Conservation (phyloP, 2,329 filamentous ascomycete species). For the Gyromitra esculenta region DNA sequence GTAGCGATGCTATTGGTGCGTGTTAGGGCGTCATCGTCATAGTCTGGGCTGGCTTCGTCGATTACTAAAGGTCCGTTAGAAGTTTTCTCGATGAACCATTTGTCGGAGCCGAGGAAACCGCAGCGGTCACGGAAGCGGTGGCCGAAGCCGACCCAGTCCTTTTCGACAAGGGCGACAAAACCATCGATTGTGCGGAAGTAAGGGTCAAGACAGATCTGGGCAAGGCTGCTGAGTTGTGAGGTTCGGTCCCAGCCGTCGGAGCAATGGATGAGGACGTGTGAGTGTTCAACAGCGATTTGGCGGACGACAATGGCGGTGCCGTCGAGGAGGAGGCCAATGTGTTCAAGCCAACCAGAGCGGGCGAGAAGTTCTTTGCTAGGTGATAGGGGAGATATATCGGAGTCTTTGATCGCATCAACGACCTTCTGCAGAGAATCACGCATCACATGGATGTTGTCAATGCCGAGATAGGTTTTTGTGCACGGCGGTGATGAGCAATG, state of each 20-base stretch:
- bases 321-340: slow-evolving; percentile 84
- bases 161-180: slow-evolving; percentile 93
- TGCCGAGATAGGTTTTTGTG: slow-evolving; percentile 89
- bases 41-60: slow-evolving; percentile 51
- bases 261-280: slow-evolving; percentile 95
- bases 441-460: slow-evolving; percentile 99
- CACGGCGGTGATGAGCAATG: slow-evolving; percentile 67
- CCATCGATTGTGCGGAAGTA: slow-evolving; percentile 94
- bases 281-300: slow-evolving; percentile 89
- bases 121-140: slow-evolving; percentile 97
- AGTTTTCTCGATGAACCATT: slow-evolving; percentile 93
- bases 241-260: slow-evolving; percentile 99
- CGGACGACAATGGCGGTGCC: slow-evolving; percentile 85
- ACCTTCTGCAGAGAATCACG: slow-evolving; percentile 87
- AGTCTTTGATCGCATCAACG: slow-evolving; percentile 88
- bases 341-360: slow-evolving; percentile 89
- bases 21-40: slow-evolving; percentile 60
- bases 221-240: slow-evolving; percentile 88
- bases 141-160: slow-evolving; percentile 97
- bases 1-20: slow-evolving; percentile 59
- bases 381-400: slow-evolving; percentile 82
- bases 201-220: slow-evolving; percentile 92
- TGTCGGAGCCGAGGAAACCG: slow-evolving; percentile 86
- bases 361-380: slow-evolving; percentile 82
- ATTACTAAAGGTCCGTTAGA: slow-evolving; percentile 62